These are phyloP conservation scores for Alternaria gansuensis DNA, from an alignment of 2,329 filamentous ascomycete species.

Conservation along the genomic window DNA sequence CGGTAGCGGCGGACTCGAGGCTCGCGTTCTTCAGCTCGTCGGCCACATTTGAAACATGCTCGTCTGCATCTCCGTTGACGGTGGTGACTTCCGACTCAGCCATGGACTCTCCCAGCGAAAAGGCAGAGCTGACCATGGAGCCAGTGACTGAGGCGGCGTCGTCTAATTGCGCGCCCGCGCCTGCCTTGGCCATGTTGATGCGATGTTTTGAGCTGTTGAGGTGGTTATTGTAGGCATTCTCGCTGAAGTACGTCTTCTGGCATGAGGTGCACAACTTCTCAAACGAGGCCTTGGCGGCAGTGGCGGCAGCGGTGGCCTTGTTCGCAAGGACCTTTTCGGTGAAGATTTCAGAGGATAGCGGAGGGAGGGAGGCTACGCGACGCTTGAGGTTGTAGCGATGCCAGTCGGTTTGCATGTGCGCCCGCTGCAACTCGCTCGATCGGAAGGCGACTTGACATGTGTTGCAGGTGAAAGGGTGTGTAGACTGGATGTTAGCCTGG, in stretches of 20 bases:
- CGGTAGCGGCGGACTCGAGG: conserved; percentile 53
- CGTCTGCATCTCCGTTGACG: conserved; percentile 73
- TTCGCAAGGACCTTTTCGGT: conserved; percentile 95
- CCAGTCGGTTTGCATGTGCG: conserved; percentile 99
- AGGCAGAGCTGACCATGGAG: conserved; percentile 88
- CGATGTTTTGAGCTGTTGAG: conserved; percentile 90
- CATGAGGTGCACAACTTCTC: conserved; percentile 84
- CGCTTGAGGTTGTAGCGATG: conserved; percentile 98
- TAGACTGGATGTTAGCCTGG: conserved; percentile 49
- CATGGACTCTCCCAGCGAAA: conserved; percentile 86
- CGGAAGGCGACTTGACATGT: conserved; percentile 97
- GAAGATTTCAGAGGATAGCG: conserved; percentile 90
- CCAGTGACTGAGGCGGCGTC: conserved; percentile 70
- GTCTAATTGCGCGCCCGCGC: conserved; percentile 54
- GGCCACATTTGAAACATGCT: conserved; percentile 79
- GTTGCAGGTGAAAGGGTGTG: conserved; percentile 96
- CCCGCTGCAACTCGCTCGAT: conserved; percentile 89
- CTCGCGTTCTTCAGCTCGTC: conserved; percentile 76
- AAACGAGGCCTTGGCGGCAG: conserved; percentile 87
- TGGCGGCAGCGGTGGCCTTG: conserved; percentile 82
- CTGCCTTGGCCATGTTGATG: conserved; percentile 65
- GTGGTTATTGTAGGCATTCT: conserved; percentile 95
- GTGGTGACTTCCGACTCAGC: conserved; percentile 59
- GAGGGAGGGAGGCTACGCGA: conserved; percentile 86
- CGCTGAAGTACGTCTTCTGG: conserved; percentile 92